Base-by-base conservation (phyloP, 2,329 filamentous ascomycete genomes). In the Amesomyces nigricolor region DNA sequence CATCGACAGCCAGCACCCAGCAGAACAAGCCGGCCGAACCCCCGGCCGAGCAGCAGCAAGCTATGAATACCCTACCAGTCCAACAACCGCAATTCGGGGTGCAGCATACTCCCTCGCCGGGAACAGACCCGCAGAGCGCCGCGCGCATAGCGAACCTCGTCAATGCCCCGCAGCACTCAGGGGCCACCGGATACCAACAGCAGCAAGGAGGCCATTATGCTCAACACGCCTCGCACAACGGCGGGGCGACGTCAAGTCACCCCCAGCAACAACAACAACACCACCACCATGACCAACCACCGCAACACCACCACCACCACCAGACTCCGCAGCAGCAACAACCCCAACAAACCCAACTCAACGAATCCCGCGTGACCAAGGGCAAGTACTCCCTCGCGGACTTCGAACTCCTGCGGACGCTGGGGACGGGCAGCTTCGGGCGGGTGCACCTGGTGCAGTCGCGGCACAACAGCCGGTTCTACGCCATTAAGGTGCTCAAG, bases 401-500 rank as follows among this genome's bases (percentile, higher is more conserved):
- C 75, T 99, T 99, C 68, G 80, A 86, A 59, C 86, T 99, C 62
- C 82, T 91, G 74, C 83, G 94, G 65, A 99, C 94, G 38, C 78
- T 99, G 61, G 94, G 94, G 50, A 99, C 94, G 35, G 94, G 94
- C 67, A 96, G 91, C 72, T 99, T 99, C 73, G 94, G 94, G 45
- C 83, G 94, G 63, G 94, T 99, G 44, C 94, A 99, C 70, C 78
- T 99, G 58, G 94, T 97, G 51, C 94, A 97, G 75, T 96, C 91
- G 62, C 94, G 91, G 73, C 94, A 99, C 75, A 99, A 99, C 72
- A 89, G 95, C 74, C 86, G 94, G 59, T 99, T 91, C 78, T 99
- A 99, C 74, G 94, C 94, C 45, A 87, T 99, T 73, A 99, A 99
- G 76, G 94, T 99, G 62, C 76, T 99, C 73, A 99, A 99, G 73